Base-by-base conservation (phyloP, 768 basidiomycete species). In the Lentinus tigrinus region DNA sequence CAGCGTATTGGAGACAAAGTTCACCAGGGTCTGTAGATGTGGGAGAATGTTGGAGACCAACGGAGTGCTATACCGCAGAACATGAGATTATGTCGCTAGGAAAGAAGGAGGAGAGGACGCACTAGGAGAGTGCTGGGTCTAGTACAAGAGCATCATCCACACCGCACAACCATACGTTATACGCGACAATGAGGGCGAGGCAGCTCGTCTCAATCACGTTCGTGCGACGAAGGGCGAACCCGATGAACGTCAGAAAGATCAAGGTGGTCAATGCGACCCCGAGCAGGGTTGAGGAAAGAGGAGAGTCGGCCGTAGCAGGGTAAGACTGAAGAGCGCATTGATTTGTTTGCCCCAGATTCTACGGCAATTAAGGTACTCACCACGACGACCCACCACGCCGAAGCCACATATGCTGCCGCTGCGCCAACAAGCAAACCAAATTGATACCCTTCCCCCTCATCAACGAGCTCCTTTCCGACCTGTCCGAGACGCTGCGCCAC, bases 201-300 rank as follows among this genome's bases (percentile, higher is more conserved):
- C 91, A 85, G 2, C 90, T 87, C 3, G 93, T 93, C 72, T 98
- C 95, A 54, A 97, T 88, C 48, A 96, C 89, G 66, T 96, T 96
- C 40, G 95, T 96, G 51, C 92, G 81, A 54, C 93, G 84, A 61
- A 95, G 72, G 8, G 85, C 85, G 72, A 98, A 95, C 6, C 95
- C 95, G 62, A 98, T 96, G 64, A 91, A 79, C 1, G 94, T 94
- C 40, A 97, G 79, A 74, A 97, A 98, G 28, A 96, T 72, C 68
- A 96, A 88, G 10, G 93, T 85, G 0, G 95, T 93, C 57, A 96
- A 75, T 2, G 93, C 91, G 2, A 88, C 89, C 3, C 95, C 95
- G 17, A 98, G 78, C 10, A 98, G 77, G 2, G 95, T 95, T 1
- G 95, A 91, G 10, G 93, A 90, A 31, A 96, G 77, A 9, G 95